Conservation (phyloP, 2,329 filamentous ascomycete genomes). For the Zarea fungicola region DNA sequence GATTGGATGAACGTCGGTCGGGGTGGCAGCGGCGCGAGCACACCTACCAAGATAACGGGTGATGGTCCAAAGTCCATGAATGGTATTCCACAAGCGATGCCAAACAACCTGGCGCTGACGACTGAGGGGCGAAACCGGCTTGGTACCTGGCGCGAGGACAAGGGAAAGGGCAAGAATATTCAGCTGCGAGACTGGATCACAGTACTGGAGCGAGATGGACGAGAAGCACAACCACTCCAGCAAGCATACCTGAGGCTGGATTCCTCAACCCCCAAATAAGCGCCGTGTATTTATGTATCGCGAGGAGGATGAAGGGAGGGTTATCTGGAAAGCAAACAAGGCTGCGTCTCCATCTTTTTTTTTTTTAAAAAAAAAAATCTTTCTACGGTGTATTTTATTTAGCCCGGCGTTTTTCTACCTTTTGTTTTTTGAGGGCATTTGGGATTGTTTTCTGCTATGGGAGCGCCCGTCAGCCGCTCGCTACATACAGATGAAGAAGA, state of each 20-base stretch:
- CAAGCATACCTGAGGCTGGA: constrained; percentile 51
- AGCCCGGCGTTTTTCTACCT: constrained; percentile 27
- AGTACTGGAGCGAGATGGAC: constrained; percentile 73
- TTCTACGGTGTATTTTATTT: constrained; percentile 26
- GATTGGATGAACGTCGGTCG: constrained; percentile 62
- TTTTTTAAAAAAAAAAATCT: too few species aligned
- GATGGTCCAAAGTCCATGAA: constrained; percentile 30
- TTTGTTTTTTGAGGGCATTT: neutral
- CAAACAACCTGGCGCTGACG: constrained; percentile 40
- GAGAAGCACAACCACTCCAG: constrained; percentile 59
- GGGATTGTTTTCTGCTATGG: constrained; percentile 5
- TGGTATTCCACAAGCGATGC: constrained; percentile 26
- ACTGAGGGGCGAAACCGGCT: constrained; percentile 57
- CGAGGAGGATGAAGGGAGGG: neutral
- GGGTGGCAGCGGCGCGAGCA: constrained; percentile 49
- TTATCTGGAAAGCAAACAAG: neutral
- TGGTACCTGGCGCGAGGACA: constrained; percentile 74
- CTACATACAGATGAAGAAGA: neutral
- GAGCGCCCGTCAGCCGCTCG: neutral
- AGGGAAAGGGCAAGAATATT: constrained; percentile 69
- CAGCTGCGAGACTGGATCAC: constrained; percentile 79
- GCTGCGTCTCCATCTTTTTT: constrained; percentile 10
- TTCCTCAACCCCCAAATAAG: constrained; percentile 39
- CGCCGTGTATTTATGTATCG: constrained; percentile 17
- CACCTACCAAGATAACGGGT: constrained; percentile 35